Conservation (phyloP, 805 yeast species). For the Ascoidea rubescens region DNA sequence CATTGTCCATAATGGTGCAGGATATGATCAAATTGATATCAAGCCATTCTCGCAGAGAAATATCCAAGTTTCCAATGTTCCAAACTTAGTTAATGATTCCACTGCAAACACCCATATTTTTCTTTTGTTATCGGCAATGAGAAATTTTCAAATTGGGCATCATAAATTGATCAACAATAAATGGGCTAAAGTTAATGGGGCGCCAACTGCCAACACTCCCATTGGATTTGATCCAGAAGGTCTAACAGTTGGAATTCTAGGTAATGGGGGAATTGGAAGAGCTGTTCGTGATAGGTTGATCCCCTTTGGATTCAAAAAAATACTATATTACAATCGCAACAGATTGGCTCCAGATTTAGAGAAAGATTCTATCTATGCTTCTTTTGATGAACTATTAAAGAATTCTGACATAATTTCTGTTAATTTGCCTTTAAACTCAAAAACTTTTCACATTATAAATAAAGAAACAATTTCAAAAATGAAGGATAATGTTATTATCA, state of each 20-base stretch:
- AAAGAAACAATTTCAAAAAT: constrained; percentile 31
- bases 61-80: constrained; percentile 57
- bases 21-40: constrained; percentile 60
- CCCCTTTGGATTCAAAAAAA: constrained; percentile 65
- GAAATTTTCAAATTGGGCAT: constrained; percentile 55
- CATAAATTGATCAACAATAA: constrained; percentile 38
- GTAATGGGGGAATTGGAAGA: constrained; percentile 86
- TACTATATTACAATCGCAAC: constrained; percentile 60
- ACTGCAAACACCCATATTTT: constrained; percentile 63
- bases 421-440: constrained; percentile 61
- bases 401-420: constrained; percentile 59
- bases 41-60: constrained; percentile 33
- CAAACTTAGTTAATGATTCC: constrained; percentile 51
- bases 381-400: constrained; percentile 52
- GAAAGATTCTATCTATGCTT: constrained; percentile 54
- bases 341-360: constrained; percentile 48
- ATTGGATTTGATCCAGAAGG: constrained; percentile 68
- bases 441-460: constrained; percentile 60
- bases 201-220: constrained; percentile 43
- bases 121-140: constrained; percentile 45
- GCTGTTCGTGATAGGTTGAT: constrained; percentile 56
- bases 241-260: constrained; percentile 65
- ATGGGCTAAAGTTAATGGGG: constrained; percentile 44
- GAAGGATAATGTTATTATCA: constrained; percentile 22
- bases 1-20: constrained; percentile 58